phyloP scores from a whole-genome alignment of 116 monocot species.

The Iris pallida region DNA sequence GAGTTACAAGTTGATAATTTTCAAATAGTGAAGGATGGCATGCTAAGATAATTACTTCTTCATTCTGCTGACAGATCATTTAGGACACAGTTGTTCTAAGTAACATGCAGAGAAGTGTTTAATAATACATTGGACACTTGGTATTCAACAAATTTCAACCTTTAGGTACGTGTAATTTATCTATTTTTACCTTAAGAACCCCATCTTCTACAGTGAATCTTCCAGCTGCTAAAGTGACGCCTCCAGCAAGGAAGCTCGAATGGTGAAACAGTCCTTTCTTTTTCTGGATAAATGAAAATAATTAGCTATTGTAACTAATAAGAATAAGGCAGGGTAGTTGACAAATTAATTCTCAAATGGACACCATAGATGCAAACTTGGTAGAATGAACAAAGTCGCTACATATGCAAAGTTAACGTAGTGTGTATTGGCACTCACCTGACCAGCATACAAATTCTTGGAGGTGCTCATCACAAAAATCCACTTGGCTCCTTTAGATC shows the following conservation, averaged over 20 bases:
- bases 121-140: too few species aligned
- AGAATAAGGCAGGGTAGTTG: too few species aligned
- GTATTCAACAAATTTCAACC: too few species aligned
- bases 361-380: too few species aligned
- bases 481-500: conserved; percentile 51
- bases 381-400: too few species aligned
- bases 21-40: too few species aligned
- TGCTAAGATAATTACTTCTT: too few species aligned
- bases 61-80: too few species aligned
- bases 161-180: neutral
- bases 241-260: conserved; percentile 88
- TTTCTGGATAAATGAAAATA: conserved; percentile 39
- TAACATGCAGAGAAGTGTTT: too few species aligned
- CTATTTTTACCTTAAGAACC: conserved; percentile 48
- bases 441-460: conserved; percentile 65
- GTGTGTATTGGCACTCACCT: conserved; percentile 36
- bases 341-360: too few species aligned
- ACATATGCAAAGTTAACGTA: neutral
- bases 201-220: conserved; percentile 57
- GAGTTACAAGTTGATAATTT: too few species aligned
- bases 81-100: too few species aligned
- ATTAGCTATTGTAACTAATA: neutral
- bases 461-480: conserved; percentile 82
- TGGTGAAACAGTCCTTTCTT: conserved; percentile 84
- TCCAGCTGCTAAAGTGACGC: conserved; percentile 74